Evolutionary conservation across 352 stramenopile genomes (phyloP), one percentile per base, ranked within the genome.

Genomic region (Peronosclerospora sorghi): DNA sequence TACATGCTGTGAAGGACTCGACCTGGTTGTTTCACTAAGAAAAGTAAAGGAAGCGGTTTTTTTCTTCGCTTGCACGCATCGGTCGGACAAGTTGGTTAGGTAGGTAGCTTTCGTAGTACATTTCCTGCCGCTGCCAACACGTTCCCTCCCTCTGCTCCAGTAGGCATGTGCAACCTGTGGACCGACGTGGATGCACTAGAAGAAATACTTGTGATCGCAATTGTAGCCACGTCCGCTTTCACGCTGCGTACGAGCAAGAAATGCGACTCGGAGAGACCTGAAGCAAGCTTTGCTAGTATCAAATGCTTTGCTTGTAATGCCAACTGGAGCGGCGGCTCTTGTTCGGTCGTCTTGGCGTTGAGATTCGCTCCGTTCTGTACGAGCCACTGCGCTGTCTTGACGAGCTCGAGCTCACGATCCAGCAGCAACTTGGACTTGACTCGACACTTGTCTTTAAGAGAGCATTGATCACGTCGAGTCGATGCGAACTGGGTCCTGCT

Each of bases 381-480:
- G 19, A 92, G 57, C 80, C 80, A 92, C 13, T 82, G 61, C 2
- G 65, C 59, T 9, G 73, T 65, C 34, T 80, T 77, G 8, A 86
- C 67, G 5, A 80, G 48, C 34, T 83, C 65, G 4, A 65, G 51
- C 28, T 86, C 70, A 9, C 51, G 29, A 36, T 80, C 59, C 28
- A 78, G 41, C 27, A 54, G 40, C 13, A 47, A 51, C 42, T 75
- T 59, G 45, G 53, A 46, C 56, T 68, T 65, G 18, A 58, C 26
- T 89, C 71, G 35, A 82, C 62, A 50, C 70, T 84, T 41, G 86
- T 88, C 54, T 89, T 87, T 48, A 87, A 76, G 10, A 91, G 41
- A 24, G 79, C 73, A 3, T 61, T 62, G 14, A 54, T 62, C 34
- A 91, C 42, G 26, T 87, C 73, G 15, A 91, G 78, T 9, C 53